Conservation (phyloP, 192 early-diverging fungal species). For the Phycomyces blakesleeanus region DNA sequence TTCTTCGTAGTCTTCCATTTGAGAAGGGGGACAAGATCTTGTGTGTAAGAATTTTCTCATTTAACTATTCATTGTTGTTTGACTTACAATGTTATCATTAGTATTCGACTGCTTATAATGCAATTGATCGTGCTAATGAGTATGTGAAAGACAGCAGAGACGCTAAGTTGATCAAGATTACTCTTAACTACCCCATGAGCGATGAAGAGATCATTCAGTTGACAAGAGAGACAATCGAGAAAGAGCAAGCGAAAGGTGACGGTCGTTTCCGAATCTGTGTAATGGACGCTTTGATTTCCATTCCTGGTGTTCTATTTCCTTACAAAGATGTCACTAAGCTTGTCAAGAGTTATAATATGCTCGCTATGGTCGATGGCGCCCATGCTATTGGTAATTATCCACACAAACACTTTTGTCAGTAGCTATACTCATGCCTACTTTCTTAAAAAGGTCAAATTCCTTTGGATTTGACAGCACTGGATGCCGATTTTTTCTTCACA, state of each 20-base stretch:
- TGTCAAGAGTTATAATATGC: slow-evolving; percentile 43
- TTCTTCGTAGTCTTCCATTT: slow-evolving; percentile 45
- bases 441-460: slow-evolving; percentile 48
- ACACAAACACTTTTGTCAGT: too few relatives aligned
- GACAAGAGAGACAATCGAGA: slow-evolving; percentile 39
- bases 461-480: slow-evolving; percentile 42
- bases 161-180: slow-evolving; percentile 38
- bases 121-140: slow-evolving; percentile 39
- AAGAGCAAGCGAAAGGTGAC: slow-evolving; percentile 27
- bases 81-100: not conserved
- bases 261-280: slow-evolving; percentile 39
- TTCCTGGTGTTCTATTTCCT: slow-evolving; percentile 44
- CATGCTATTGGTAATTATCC: slow-evolving; percentile 44
- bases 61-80: not conserved
- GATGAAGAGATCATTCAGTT: slow-evolving; percentile 34
- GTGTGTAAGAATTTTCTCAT: slow-evolving; percentile 9
- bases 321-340: slow-evolving; percentile 35
- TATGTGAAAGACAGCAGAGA: slow-evolving; percentile 40
- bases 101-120: slow-evolving; percentile 50
- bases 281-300: slow-evolving; percentile 51
- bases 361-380: slow-evolving; percentile 62
- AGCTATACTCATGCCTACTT: not conserved
- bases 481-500: slow-evolving; percentile 61
- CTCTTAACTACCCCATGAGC: slow-evolving; percentile 42
- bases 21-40: slow-evolving; percentile 41